Base-by-base conservation (phyloP, 371 early-diverging fungal genomes). In the Mortierella sp. region DNA sequence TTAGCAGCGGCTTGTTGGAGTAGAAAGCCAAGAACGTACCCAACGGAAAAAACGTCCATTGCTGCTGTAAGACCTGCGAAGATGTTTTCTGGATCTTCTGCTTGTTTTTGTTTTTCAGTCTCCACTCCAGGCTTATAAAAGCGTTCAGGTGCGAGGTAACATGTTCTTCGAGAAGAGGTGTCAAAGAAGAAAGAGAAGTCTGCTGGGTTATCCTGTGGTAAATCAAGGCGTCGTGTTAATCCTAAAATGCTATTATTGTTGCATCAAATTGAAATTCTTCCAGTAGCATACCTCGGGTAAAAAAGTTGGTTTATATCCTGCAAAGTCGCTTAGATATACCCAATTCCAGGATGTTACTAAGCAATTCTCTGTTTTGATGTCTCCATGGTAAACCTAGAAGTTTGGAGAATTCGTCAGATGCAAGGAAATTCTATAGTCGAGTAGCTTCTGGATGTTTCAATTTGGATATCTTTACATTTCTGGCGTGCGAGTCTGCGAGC, bases 71-170 rank as follows among this genome's bases (percentile, higher is more conserved):
- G 72, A 64, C 87, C 85, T 34, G 70, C 51, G 66, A 68, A 72
- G 1, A 69, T 74, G 28, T 66, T 68, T n/a, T 66, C 60, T 2
- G 72, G 67, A 23, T 77, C 72, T 31, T 76, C 77, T 28, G 68
- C 75, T 42, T 68, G 72, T 57, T 86, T 89, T 40, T 81, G 83
- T 61, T 90, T 88, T 56, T 90, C 92, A 12, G 88, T 87, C 19
- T 85, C 89, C 26, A 89, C 89, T 23, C 90, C 91, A 3, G 93
- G 86, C 32, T 93, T 89, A 70, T 92, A 93, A 74, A 98, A 97
- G 67, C 98, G 86, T 85, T 98, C 98, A 2, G 98, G 98, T 5
- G 98, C 97, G n/a, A 98, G 84, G 78, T 96, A 97, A 76, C 98
- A 97, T 32, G 91, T 90, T 63, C 97, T 88, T 51, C 97, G 86